phyloP scores from a whole-genome alignment of 345 rosid species.

The Anastatica hierochuntica region DNA sequence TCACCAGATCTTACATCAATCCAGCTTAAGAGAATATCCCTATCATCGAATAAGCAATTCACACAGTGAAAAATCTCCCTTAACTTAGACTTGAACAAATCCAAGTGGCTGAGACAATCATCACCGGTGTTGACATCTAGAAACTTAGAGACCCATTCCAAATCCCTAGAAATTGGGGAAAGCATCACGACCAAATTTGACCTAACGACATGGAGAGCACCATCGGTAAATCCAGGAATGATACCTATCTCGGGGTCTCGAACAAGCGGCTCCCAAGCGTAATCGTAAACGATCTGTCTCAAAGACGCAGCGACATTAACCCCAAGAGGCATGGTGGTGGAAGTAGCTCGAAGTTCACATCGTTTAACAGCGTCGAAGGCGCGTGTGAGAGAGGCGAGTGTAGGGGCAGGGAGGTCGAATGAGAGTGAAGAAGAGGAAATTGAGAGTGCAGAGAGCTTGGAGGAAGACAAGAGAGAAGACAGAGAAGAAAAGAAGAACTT shows the following conservation, averaged over 20 bases:
- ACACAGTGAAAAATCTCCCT: conserved; percentile 44
- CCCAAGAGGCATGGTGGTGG: conserved; percentile 25
- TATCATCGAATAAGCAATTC: conserved; percentile 41
- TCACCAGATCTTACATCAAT: conserved; percentile 44
- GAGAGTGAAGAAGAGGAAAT: conserved; percentile 48
- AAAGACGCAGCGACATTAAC: conserved; percentile 44
- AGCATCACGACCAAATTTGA: conserved; percentile 72
- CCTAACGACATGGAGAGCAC: conserved; percentile 23
- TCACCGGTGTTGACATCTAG: conserved; percentile 31
- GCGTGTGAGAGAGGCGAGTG: conserved; percentile 41
- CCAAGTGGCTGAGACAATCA: conserved; percentile 28
- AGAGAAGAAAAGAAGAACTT: conserved; percentile 83
- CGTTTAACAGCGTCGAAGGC: conserved; percentile 22
- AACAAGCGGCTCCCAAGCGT: conserved; percentile 59
- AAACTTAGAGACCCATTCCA: conserved; percentile 36
- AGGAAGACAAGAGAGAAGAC: conserved; percentile 82
- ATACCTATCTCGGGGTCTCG: conserved; percentile 34
- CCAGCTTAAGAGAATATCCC: conserved; percentile 79
- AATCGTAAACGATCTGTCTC: conserved; percentile 73
- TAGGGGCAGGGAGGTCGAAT: conserved; percentile 46
- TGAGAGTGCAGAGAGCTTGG: conserved; percentile 49
- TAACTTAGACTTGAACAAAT: conserved; percentile 31
- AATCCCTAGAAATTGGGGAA: conserved; percentile 42
- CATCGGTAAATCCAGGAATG: conserved; percentile 18
- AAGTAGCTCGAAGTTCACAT: not conserved